Base-by-base conservation (phyloP, 768 basidiomycete species). In the Lentinula detonsa region DNA sequence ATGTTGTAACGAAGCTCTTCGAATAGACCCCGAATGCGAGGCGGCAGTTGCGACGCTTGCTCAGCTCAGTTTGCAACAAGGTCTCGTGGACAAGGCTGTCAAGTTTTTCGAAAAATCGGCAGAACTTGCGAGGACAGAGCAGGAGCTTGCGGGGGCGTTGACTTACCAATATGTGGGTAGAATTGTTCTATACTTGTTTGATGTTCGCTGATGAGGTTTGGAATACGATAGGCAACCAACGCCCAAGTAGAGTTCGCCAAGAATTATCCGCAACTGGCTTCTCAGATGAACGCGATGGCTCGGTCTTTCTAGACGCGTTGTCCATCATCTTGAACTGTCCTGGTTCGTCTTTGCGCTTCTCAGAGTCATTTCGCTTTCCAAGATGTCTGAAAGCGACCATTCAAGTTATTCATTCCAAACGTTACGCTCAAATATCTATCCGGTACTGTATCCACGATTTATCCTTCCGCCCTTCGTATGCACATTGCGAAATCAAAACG, bases 1-100 rank as follows among this genome's bases (percentile, higher is more conserved):
- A 18, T 89, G 93, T 70, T 95, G 94, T 70, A 78, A 86, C 60
- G 91, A 98, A 72, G 97, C 97, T 0, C 79, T 99, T 21, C 76
- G 80, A 53, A 84, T 95, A 59, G 97, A 99, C 73, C 79, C 91
- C 10, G 94, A 95, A 65, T 98, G 96, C 73, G 97, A 99, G 70
- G 93, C 96, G 10, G 97, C 96, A 0, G 88, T 98, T 4, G 93
- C 94, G 16, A 98, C 95, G 1, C 84, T 98, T 33, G 96, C 96
- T 3, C 97, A 99, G 73, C 81, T 99, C 21, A 85, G 84, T 62
- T 73, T 98, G 64, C 96, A 98, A 74, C 93, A 95, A 74, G 86
- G 88, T 69, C 90, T 91, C 76, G 86, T 97, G 62, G 85, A 90
- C 43, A 81, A 86, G 62, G 97, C 96, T 1, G 84, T 94, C 61